phyloP scores from a whole-genome alignment of 805 yeast genomes.

The Starmerella khaoyaiensis region DNA sequence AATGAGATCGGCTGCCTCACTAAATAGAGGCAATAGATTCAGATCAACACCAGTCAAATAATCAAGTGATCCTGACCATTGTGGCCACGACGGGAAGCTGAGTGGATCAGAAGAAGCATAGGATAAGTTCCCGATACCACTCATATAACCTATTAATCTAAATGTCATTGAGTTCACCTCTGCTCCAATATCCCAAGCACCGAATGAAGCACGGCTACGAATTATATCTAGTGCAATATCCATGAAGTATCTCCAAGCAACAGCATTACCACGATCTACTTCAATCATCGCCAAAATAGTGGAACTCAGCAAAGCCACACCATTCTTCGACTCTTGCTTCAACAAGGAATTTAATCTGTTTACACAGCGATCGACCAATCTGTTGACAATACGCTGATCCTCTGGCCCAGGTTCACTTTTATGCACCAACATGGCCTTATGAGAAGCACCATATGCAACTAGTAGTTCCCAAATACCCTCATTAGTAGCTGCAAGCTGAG shows the following conservation, averaged over 20 bases:
- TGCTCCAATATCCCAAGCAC: slow-evolving; percentile 15
- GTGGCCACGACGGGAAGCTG: slow-evolving; percentile 21
- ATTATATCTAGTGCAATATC: slow-evolving; percentile 14
- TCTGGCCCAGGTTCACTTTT: slow-evolving; percentile 4
- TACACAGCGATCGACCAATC: slow-evolving; percentile 5
- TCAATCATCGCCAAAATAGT: slow-evolving; percentile 15
- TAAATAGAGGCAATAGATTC: slow-evolving; percentile 43
- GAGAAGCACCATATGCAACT: slow-evolving; percentile 20
- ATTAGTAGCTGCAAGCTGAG: slow-evolving; percentile 49
- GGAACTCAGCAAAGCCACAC: slow-evolving; percentile 9
- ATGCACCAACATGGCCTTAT: slow-evolving; percentile 6
- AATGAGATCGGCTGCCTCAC: slow-evolving; percentile 35
- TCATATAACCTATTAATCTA: slow-evolving; percentile 19
- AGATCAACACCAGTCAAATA: slow-evolving; percentile 46
- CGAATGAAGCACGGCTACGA: slow-evolving; percentile 15
- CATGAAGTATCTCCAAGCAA: slow-evolving; percentile 11
- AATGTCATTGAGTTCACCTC: slow-evolving; percentile 21
- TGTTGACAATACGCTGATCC: not conserved
- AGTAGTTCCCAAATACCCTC: slow-evolving; percentile 10
- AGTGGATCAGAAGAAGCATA: slow-evolving; percentile 1
- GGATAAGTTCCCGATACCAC: slow-evolving; percentile 15
- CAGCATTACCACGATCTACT: slow-evolving; percentile 14
- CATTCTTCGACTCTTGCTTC: not conserved
- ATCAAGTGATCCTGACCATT: slow-evolving; percentile 45
- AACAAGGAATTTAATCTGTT: slow-evolving; percentile 1